phyloP scores from a whole-genome alignment of 2,329 filamentous ascomycete genomes.

The Trichophyton schoenleinii region DNA sequence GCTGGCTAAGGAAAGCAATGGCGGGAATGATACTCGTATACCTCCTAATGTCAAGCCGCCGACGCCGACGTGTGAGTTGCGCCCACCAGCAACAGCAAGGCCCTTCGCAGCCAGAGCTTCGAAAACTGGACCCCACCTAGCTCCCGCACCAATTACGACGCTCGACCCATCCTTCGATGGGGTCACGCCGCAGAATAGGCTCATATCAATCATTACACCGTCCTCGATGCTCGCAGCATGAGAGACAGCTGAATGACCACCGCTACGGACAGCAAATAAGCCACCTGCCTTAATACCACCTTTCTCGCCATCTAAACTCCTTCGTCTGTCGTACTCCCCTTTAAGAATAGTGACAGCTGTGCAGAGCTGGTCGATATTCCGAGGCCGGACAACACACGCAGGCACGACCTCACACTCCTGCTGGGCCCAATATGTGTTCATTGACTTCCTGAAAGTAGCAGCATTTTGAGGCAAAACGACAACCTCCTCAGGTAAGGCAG shows the following conservation, averaged over 20 bases:
- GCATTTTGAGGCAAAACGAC: conserved; percentile 14
- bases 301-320: neutral
- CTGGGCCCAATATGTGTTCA: conserved; percentile 22
- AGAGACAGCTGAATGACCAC: conserved; percentile 28
- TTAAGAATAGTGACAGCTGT: conserved; percentile 21
- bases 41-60: conserved; percentile 28
- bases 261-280: conserved; percentile 25
- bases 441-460: conserved; percentile 12
- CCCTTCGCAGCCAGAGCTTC: conserved; percentile 15
- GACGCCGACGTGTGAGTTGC: conserved; percentile 21
- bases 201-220: conserved; percentile 33
- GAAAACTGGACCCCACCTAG: conserved; percentile 24
- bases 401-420: conserved; percentile 24
- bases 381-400: conserved; percentile 22
- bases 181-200: conserved; percentile 19
- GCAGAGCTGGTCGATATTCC: conserved; percentile 19
- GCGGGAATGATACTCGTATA: neutral
- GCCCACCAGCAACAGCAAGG: conserved; percentile 21
- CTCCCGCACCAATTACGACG: conserved; percentile 21
- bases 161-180: conserved; percentile 18
- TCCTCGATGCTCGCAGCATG: conserved; percentile 28
- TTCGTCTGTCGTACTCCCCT: conserved; percentile 17
- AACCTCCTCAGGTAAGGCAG: conserved; percentile 11
- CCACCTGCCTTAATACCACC: neutral
- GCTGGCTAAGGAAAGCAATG: neutral